Evolutionary conservation across 805 yeast genomes (phyloP).

Genomic region (Candida ortonii): DNA sequence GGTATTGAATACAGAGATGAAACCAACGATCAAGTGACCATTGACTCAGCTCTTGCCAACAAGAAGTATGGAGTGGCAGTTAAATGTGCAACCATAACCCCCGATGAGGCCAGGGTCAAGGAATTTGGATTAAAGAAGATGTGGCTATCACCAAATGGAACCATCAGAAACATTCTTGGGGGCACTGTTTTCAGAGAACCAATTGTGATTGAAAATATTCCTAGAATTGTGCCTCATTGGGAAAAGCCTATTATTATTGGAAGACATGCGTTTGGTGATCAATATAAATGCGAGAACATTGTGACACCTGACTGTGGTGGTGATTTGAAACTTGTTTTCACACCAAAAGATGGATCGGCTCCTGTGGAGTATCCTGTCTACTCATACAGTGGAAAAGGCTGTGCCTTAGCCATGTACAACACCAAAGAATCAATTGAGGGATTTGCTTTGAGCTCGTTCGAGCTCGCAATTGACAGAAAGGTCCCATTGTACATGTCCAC

Average conservation of each 20-base stretch:
- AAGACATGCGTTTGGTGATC: conserved; percentile 97
- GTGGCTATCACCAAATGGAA: conserved; percentile 98
- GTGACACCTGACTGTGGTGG: conserved; percentile 78
- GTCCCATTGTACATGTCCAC: conserved; percentile 84
- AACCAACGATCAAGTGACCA: conserved; percentile 85
- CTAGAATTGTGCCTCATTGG: conserved; percentile 89
- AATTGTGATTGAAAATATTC: conserved; percentile 81
- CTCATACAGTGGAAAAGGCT: conserved; percentile 70
- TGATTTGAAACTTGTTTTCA: conserved; percentile 69
- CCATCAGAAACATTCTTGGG: conserved; percentile 91
- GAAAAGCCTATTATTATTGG: conserved; percentile 94
- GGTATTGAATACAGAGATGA: conserved; percentile 83
- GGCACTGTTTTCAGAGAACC: conserved; percentile 98
- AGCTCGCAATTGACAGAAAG: conserved; percentile 75
- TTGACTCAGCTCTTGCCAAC: conserved; percentile 88
- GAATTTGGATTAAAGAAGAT: conserved; percentile 89
- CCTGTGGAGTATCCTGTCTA: conserved; percentile 58
- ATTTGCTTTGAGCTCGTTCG: conserved; percentile 91
- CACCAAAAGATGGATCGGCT: conserved; percentile 62
- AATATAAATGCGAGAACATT: conserved; percentile 88
- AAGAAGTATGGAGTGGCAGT: conserved; percentile 87
- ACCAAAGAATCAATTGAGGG: conserved; percentile 87
- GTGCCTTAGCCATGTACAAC: conserved; percentile 92
- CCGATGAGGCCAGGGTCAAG: conserved; percentile 91
- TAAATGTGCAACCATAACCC: conserved; percentile 98